A percentile compares a stretch with the other conserved stretches of the same genome.
Evolutionary conservation across 1,139 yeast genomes (phyloP).

Genomic region (Pneumocystis carinii): DNA sequence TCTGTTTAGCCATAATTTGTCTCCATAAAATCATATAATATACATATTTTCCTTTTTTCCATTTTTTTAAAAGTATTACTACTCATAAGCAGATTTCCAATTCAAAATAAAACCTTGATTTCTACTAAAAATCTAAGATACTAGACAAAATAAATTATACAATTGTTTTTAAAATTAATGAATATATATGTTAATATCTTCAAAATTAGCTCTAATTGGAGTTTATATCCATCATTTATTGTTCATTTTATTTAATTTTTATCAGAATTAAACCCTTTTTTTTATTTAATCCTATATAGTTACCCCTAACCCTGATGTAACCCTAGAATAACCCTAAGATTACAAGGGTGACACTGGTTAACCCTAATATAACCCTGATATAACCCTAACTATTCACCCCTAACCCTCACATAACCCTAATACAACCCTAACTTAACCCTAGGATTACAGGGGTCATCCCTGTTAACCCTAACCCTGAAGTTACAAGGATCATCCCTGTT

Average conservation of each 20-base stretch:
- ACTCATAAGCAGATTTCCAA: slow-evolving; percentile 12
- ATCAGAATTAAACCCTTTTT: no score
- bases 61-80: slow-evolving; percentile 9
- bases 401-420: neutral
- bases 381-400: neutral
- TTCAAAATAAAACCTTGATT: slow-evolving; percentile 4
- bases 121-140: neutral
- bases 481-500: neutral
- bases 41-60: slow-evolving; percentile 11
- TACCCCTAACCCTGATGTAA: no score
- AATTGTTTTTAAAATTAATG: slow-evolving; percentile 10
- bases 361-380: neutral
- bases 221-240: neutral
- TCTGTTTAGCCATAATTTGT: slow-evolving; percentile 1
- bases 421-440: no score
- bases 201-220: slow-evolving; percentile 10
- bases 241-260: no score
- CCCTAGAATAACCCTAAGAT: no score
- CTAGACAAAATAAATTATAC: neutral
- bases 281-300: no score
- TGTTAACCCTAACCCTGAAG: neutral
- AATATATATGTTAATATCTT: slow-evolving; percentile 7
- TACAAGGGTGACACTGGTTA: neutral
- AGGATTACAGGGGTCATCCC: neutral
- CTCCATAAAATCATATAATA: slow-evolving; percentile 4